These are phyloP conservation scores for Amylocarpus encephaloides DNA, from an alignment of 2,329 filamentous ascomycete genomes.

Conservation along the genomic window DNA sequence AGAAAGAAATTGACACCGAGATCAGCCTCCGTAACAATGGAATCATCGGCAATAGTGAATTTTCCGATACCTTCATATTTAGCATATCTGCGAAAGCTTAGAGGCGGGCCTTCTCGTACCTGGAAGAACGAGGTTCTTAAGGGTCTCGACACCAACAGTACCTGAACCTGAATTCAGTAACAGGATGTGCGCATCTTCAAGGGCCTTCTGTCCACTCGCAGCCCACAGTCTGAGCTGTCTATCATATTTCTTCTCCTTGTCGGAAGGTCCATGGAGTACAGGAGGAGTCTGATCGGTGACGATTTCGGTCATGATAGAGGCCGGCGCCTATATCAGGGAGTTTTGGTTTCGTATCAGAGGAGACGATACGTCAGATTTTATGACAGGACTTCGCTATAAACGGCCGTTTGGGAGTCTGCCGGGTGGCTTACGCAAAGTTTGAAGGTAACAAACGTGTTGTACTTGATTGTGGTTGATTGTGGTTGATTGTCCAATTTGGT, in stretches of 20 bases:
- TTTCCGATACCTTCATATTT: constrained; percentile 65
- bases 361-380: too few relatives aligned
- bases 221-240: constrained; percentile 94
- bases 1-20: constrained; percentile 97
- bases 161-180: constrained; percentile 84
- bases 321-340: background rate
- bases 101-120: constrained; percentile 39
- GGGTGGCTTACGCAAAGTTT: too few relatives aligned
- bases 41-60: constrained; percentile 84
- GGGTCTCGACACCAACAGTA: constrained; percentile 78
- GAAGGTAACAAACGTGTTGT: too few relatives aligned
- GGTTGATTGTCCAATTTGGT: background rate
- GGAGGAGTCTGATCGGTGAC: constrained; percentile 35
- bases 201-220: constrained; percentile 78
- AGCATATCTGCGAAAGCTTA: constrained; percentile 7
- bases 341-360: too few relatives aligned
- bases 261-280: constrained; percentile 45
- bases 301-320: constrained; percentile 26
- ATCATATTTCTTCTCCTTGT: constrained; percentile 77
- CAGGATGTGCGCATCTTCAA: constrained; percentile 88
- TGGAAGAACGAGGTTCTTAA: constrained; percentile 96
- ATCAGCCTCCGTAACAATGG: constrained; percentile 70
- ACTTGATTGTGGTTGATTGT: background rate
- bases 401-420: background rate
- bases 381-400: too few relatives aligned